Evolutionary conservation across 352 stramenopile genomes (phyloP), one percentile per base, ranked within the genome.

Genomic region (Phytophthora sp.): DNA sequence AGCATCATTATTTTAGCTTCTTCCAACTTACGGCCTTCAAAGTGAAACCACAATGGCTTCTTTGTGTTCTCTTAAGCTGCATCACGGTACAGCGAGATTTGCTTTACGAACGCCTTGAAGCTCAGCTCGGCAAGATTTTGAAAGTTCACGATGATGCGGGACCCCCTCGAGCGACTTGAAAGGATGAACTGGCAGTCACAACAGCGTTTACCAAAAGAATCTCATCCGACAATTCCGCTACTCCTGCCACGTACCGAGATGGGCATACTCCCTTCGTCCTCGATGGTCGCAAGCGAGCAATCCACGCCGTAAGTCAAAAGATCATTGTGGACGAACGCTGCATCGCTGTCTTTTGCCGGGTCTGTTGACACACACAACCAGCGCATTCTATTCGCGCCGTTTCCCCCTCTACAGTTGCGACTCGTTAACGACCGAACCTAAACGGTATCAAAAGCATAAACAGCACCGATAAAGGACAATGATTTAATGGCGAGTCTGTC

Each of bases 291-390:
- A 7, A 66, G 52, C 5, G 66, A 76, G n/a, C 66, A 76, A 51
- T 91, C 71, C 8, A 91, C 65, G 1, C 65, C 49, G 36, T 73
- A 81, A 7, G 55, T 21, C 4, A 35, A 44, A 3, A 90, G 72
- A 39, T 89, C 80, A 0, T 60, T 31, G 24, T 74, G 51, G 7
- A 82, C 74, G 45, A 88, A 86, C 11, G 77, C 77, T 23, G 83
- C 80, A 49, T 91, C 80, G 8, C 35, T 31, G 52, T 91, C 80
- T 4, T 51, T 77, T 15, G 24, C 20, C 2, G 80, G 80, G 31
- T 89, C 77, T 0, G 79, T 89, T 1, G 66, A 84, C n/a, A 83
- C 74, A 79, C 16, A 91, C 78, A 23, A 79, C 76, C 76, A 91
- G 56, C 24, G 77, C 74, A 57, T 91, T n/a, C n/a, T n/a, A n/a